Base-by-base conservation (phyloP, 2,329 filamentous ascomycete genomes). In the Pyrenochaeta sp. region DNA sequence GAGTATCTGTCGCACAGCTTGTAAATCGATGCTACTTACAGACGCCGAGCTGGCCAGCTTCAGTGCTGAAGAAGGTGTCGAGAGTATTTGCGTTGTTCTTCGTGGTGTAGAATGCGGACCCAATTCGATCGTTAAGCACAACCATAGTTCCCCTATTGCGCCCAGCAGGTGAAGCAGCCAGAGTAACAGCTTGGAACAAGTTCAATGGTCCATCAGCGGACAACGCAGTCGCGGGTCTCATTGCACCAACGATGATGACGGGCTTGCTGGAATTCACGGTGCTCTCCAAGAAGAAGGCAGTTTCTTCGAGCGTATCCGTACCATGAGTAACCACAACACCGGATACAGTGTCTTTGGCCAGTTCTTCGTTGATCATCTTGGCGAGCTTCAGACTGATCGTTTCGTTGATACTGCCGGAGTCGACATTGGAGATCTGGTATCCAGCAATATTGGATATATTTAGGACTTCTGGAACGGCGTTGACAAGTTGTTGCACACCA, bases 291-390 rank as follows among this genome's bases (percentile, higher is more conserved):
- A 87, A 87, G 75, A 88, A 87, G 7, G 85, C 83, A 0, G 83
- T 82, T 69, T 88, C 86, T 63, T 88, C 86, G 1, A 89, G 77
- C 0, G 84, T 87, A 63, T 89, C 87, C 7, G 87, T 89, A 42
- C 87, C 86, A 62, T 89, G 86, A 0, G 86, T 88, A 47, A 89
- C 75, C 5, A 88, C 83, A 6, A 82, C 83, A 31, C 85, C 72
- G 9, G 70, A 62, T 33, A 79, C 69, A 1, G 75, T 73, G 0
- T 69, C 66, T 51, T 77, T 77, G 21, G 80, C 78, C 3, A 86
- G 75, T 49, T 83, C 81, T 11, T 64, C 61, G 49, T 83, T 81
- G 46, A 86, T 81, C 49, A 76, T 72, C 20, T 80, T 75, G 5
- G 80, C 77, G 31, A 87, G 64, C 21, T 74, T 77, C 17, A 85